Base-by-base conservation (phyloP, 768 basidiomycete genomes). In the Melanogaster broomeanus region DNA sequence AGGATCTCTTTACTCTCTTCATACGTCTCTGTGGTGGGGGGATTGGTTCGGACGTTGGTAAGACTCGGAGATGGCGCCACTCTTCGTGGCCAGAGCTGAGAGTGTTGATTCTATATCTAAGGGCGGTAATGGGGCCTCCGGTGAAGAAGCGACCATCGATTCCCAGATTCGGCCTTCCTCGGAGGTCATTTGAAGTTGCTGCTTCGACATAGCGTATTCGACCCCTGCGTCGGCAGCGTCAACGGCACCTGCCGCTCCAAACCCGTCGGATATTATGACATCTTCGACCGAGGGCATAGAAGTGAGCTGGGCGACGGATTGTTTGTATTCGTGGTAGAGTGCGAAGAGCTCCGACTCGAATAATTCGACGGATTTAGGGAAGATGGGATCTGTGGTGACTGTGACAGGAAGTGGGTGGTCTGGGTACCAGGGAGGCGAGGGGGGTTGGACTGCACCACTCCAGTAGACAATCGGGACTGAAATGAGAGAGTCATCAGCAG, bases 1-100 rank as follows among this genome's bases (percentile, higher is more conserved):
- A 96, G 60, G 21, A 95, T 80, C 45, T 81, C 79, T 62, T 78
- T 84, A 56, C 82, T 81, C 62, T 94, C 85, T 0, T 74, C 70
- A 59, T 92, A 94, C 3, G 88, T 91, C 25, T 74, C 71, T 11
- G 69, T 44, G 0, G 84, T 84, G 0, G 93, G 90, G 4, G 81
- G 67, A 52, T 79, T 78, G 48, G 72, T 81, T 9, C 88, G 78
- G n/a, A 25, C 85, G 77, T 45, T 78, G 67, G 57, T 88, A 93
- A 6, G 87, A 90, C 38, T 78, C 74, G 11, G 78, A 82, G 62
- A 93, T 78, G 16, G 71, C 48, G 31, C 69, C 68, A 56, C 88
- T 90, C 53, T 77, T 78, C 27, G 77, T 63, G 6, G 76, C 66
- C 3, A 88, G 74, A 0, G 63, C 48, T 9, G 65, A 50, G 55